A percentile compares a stretch with the other conserved stretches of the same genome.
Evolutionary conservation across 306 rosid genomes (phyloP).

Genomic region (Lathyrus sativus): DNA sequence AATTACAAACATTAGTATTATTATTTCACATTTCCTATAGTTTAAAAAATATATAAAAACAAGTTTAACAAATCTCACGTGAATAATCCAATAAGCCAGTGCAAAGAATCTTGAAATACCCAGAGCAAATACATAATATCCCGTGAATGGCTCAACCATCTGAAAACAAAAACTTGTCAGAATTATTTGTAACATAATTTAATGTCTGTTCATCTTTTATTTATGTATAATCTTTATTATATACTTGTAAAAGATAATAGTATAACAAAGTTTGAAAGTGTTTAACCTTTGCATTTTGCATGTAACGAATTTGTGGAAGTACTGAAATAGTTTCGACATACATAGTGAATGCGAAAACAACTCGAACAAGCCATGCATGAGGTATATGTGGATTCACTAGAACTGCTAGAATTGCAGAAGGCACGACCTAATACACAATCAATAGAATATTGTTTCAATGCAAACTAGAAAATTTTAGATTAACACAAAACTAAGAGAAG

Average conservation of each 20-base stretch:
- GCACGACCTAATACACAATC: constrained; percentile 54
- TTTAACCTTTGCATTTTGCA: constrained; percentile 84
- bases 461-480: too few species aligned
- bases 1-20: not conserved
- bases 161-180: constrained; percentile 33
- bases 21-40: not conserved
- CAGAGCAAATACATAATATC: constrained; percentile 81
- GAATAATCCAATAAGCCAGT: constrained; percentile 74
- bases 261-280: not conserved
- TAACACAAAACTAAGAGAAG: not conserved
- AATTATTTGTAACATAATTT: not conserved
- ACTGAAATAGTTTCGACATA: constrained; percentile 74
- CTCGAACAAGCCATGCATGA: not conserved
- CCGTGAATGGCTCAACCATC: constrained; percentile 87
- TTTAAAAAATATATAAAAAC: not conserved
- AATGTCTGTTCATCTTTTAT: too few species aligned
- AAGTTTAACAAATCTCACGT: constrained; percentile 42
- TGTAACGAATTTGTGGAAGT: constrained; percentile 73
- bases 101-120: constrained; percentile 82
- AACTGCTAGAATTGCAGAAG: constrained; percentile 53
- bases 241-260: too few species aligned
- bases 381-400: constrained; percentile 45
- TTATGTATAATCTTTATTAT: too few species aligned
- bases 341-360: constrained; percentile 65
- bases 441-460: not conserved